These are phyloP conservation scores for Heracleum sosnowskyi DNA, from an alignment of 129 eudicot genomes.

Conservation along the genomic window DNA sequence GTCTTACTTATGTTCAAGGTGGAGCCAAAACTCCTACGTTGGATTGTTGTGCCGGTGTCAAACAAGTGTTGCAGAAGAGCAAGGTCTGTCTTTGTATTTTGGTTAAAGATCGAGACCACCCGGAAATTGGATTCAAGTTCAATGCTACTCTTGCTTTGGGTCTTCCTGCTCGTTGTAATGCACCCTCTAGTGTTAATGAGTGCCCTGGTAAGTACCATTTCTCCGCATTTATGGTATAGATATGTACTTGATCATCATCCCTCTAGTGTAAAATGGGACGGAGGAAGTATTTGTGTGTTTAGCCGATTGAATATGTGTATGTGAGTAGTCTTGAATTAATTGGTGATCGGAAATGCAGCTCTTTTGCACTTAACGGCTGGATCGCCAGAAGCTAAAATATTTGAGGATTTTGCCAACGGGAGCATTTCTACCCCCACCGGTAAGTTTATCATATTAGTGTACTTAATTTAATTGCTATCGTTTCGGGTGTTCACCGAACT, in stretches of 20 bases:
- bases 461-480: not conserved
- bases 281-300: no score
- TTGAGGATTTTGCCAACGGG: conserved; percentile 23
- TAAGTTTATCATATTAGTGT: not conserved
- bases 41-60: conserved; percentile 56
- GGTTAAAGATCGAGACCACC: conserved; percentile 56
- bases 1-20: conserved; percentile 56
- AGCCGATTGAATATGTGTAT: no score
- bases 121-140: conserved; percentile 49
- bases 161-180: conserved; percentile 44
- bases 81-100: conserved; percentile 53
- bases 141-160: conserved; percentile 58
- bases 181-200: conserved; percentile 32
- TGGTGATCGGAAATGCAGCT: conserved; percentile 18
- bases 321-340: not conserved
- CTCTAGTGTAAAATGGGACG: no score
- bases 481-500: not conserved
- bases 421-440: conserved; percentile 16
- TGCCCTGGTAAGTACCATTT: conserved; percentile 41
- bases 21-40: conserved; percentile 48
- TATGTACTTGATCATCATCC: no score
- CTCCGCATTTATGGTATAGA: not conserved
- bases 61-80: conserved; percentile 38
- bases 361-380: conserved; percentile 38
- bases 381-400: conserved; percentile 42